A percentile compares a stretch with the other conserved stretches of the same genome.
These are phyloP conservation scores for Suhomyces xylopsoci DNA, from an alignment of 805 yeast species.

Conservation along the genomic window DNA sequence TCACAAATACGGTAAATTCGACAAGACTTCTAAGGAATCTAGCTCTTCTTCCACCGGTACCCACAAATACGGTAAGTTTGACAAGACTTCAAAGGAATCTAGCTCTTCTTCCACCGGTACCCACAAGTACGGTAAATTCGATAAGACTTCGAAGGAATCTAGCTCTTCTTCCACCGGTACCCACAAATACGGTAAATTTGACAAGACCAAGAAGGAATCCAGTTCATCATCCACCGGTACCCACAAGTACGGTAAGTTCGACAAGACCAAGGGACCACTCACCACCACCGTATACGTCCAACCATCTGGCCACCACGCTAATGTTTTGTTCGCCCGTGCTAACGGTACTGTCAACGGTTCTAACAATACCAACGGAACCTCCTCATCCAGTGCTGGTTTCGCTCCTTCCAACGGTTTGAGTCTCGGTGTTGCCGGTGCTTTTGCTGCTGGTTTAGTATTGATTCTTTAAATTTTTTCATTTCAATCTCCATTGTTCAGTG, in stretches of 20 bases:
- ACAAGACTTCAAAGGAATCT: conserved; percentile 44
- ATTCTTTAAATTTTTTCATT: conserved; percentile 28
- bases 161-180: conserved; percentile 33
- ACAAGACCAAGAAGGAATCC: conserved; percentile 43
- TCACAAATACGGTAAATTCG: conserved; percentile 55
- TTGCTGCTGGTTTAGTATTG: conserved; percentile 51
- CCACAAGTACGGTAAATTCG: conserved; percentile 28
- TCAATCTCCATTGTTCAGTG: neutral
- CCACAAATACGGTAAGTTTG: conserved; percentile 55
- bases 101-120: conserved; percentile 25
- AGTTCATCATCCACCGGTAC: conserved; percentile 24
- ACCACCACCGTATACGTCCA: conserved; percentile 36
- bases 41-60: conserved; percentile 34
- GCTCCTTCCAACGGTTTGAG: conserved; percentile 15
- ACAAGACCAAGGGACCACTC: conserved; percentile 33
- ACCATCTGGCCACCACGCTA: conserved; percentile 9
- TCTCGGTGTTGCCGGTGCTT: conserved; percentile 39
- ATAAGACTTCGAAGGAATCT: conserved; percentile 31
- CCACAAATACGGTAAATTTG: conserved; percentile 55
- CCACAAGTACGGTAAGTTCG: conserved; percentile 29
- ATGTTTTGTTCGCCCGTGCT: conserved; percentile 8
- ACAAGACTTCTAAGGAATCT: conserved; percentile 41
- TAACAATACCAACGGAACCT: conserved; percentile 18
- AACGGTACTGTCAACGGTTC: conserved; percentile 18
- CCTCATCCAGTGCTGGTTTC: conserved; percentile 21